Evolutionary conservation across 352 stramenopile genomes (phyloP).

Genomic region (Pythium plurisporium): DNA sequence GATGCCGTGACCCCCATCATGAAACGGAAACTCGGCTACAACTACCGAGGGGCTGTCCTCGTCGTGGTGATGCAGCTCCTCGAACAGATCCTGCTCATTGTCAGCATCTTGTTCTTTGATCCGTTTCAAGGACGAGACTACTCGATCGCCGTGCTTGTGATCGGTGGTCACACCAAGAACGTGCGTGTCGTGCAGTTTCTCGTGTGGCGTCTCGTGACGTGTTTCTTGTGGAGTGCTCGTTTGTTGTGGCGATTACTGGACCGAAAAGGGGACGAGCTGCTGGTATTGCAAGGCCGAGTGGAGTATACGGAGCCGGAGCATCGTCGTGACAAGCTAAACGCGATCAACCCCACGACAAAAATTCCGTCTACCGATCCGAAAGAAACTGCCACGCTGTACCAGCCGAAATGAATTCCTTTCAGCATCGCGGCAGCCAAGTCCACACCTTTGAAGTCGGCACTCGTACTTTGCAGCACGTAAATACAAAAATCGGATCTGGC

Average conservation of each 20-base stretch:
- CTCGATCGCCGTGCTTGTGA: background rate
- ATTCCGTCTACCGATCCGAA: no score
- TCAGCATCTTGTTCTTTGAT: background rate
- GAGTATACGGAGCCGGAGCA: background rate
- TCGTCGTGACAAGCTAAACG: no score
- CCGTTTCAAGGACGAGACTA: background rate
- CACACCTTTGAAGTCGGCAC: no score
- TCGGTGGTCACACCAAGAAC: background rate
- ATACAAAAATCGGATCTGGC: no score
- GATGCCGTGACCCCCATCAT: background rate
- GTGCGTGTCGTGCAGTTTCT: slow-evolving; percentile 3
- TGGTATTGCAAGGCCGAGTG: slow-evolving; percentile 7
- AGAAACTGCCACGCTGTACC: no score
- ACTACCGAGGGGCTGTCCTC: background rate
- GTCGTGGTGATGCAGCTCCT: background rate
- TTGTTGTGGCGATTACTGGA: background rate
- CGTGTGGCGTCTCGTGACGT: background rate
- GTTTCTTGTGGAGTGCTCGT: slow-evolving; percentile 1
- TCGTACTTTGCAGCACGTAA: no score
- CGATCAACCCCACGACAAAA: no score
- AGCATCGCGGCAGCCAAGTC: no score
- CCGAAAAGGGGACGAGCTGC: slow-evolving; percentile 4
- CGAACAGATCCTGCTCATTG: background rate
- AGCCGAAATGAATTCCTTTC: no score
- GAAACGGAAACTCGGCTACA: background rate